Conservation (phyloP, 225 moss, liverwort and hornwort genomes). For the Antitrichia curtipendula region DNA sequence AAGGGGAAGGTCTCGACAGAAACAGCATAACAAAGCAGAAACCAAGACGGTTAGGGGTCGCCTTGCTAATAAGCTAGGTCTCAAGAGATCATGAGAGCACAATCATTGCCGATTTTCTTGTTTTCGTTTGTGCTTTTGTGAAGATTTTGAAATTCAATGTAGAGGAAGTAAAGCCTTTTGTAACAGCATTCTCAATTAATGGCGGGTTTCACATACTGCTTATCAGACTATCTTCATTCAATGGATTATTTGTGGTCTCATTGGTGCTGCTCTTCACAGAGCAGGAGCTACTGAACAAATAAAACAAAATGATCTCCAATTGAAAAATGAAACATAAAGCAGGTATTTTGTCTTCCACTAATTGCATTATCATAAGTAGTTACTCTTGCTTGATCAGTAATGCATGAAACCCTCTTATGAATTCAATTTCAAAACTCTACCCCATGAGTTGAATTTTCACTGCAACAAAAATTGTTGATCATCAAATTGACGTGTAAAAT, state of each 20-base stretch:
- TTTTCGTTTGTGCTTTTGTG: background rate
- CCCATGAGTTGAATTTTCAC: background rate
- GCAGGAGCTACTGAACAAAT: background rate
- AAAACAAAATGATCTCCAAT: background rate
- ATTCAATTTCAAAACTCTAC: background rate
- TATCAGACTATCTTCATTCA: background rate
- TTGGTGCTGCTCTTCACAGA: background rate
- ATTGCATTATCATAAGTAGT: background rate
- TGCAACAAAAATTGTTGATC: background rate
- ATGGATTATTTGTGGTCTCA: background rate
- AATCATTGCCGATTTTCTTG: background rate
- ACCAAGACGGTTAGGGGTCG: slow-evolving; percentile 37
- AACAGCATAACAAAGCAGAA: slow-evolving; percentile 10
- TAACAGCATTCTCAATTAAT: background rate
- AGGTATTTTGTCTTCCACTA: background rate
- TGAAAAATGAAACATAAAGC: background rate
- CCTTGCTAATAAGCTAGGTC: slow-evolving; percentile 42
- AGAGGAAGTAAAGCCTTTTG: background rate
- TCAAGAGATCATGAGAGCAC: slow-evolving; percentile 9
- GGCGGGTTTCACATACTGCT: background rate
- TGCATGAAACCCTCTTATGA: background rate
- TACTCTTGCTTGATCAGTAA: background rate
- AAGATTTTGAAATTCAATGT: background rate
- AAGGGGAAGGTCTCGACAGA: slow-evolving; percentile 20
- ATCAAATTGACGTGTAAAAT: background rate